Base-by-base conservation (phyloP, 768 basidiomycete species). In the Mycena venus region DNA sequence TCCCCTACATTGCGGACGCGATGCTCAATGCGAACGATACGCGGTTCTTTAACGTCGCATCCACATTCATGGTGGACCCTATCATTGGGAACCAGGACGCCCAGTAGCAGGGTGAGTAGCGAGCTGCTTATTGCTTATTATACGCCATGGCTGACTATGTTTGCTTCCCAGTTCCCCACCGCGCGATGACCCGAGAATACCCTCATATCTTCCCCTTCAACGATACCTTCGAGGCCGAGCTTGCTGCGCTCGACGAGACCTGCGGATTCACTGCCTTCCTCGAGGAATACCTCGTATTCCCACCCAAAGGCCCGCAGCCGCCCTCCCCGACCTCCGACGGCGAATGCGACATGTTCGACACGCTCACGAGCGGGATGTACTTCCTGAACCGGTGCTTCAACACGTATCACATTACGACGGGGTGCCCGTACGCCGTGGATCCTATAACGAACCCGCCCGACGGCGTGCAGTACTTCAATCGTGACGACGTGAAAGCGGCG, bases 1-100 rank as follows among this genome's bases (percentile, higher is more conserved):
- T 59, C n/a, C 56, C 67, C 2, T 68, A 68, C 31, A 68, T 68
- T 17, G 56, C 67, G 10, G 56, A 68, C 36, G 67, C 67, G n/a
- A 59, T 68, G 67, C 40, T 68, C 21, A 38, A 68, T n/a, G 67
- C 36, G 32, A 21, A 58, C 7, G 67, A 68, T 12, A 42, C 15
- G 4, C 36, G 10, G 56, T 58, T 29, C 56, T 68, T 68, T 56
- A 47, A 68, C 15, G 55, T 68, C 4, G 67, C 58, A 1, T 55
- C 9, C 10, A n/a, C 42, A 27, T 42, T 68, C 21, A 42, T 59
- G 23, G 25, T 68, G 3, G 56, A 68, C 47, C 55, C 67, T n/a
- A 3, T 58, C 2, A 59, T 56, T 55, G 56, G 67, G 0, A 19
- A 58, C 14, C 7, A n/a, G n/a, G n/a, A 3, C 3, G 12, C 23